Evolutionary conservation across 2,329 filamentous ascomycete genomes (phyloP), one percentile per base, ranked within the genome.

Genomic region (Hirsutella minnesotensis): DNA sequence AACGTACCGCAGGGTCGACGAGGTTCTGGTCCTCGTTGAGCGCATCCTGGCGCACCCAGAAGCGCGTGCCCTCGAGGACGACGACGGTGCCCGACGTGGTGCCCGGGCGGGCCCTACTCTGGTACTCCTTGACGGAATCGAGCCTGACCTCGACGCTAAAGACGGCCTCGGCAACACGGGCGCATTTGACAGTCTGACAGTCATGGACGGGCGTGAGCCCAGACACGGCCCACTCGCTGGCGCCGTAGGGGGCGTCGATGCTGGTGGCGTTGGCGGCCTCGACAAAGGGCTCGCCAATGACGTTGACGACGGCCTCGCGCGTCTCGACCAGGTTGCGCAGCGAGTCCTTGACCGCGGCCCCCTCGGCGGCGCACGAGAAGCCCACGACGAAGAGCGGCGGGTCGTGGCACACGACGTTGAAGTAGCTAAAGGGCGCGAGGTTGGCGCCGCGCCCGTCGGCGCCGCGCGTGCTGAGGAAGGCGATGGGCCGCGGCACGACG

Each of bases 11-110:
- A 10, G 86, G 77, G 60, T 94, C 84, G 44, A 96, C 69, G 35
- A 86, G 53, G 50, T 79, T 86, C 55, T 70, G 74, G 9, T 87
- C 81, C 56, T 85, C 77, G 53, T 94, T 86, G 47, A 95, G 67
- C 3, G 88, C 88, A 64, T 95, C 90, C 58, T 94, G 86, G 42
- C 89, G 68, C 2, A 81, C 87, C 87, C 89, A 95, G 57, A 95
- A 95, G 22, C 81, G 72, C 29, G 84, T 80, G 0, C 87, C 90
- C 65, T 95, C 87, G 12, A 95, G 69, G 29, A 94, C 73, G 2
- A 76, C 83, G 48, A 95, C 56, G 4, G 83, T 81, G 1, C 82
- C 79, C 1, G 82, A 82, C 68, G 80, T 88, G 65, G 81, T 82
- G 3, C 85, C 87, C 0, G 83, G 81, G 2, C 66, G 78, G 0